Base-by-base conservation (phyloP, 176 grass and related monocot genomes). In the Ampelocalamus luodianensis region DNA sequence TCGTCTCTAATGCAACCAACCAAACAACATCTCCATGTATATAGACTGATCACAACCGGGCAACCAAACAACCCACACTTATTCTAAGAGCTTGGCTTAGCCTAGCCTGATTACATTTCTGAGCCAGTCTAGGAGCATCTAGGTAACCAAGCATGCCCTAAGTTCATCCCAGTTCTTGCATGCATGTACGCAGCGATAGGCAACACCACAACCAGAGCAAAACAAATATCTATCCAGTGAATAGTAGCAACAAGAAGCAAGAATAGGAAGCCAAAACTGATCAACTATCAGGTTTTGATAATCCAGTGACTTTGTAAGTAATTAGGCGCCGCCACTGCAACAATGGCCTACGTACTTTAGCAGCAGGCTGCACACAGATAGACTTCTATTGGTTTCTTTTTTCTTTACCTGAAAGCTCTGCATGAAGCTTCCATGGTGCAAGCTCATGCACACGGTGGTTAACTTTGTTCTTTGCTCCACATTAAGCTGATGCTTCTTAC, bases 371-470 rank as follows among this genome's bases (percentile, higher is more conserved):
- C 51, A 3, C 18, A 23, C 3, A 39, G 51, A 58, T 49, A 37
- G 10, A 13, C 10, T 39, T 38, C 54, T 43, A 9, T 68, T 81
- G 79, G 48, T 39, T 62, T 86, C 20, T 70, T 40, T 22, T 40
- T 37, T 44, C 12, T 34, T 24, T 71, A 17, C 58, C 68, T 26
- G 58, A 60, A 49, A 79, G 76, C 76, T 86, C 29, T 59, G 34
- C 43, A 51, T 53, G 85, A 80, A 80, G 67, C 55, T 86, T 80
- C 77, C 58, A 80, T 78, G 65, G 22, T 22, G 72, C 72, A 56
- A 39, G 22, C 20, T 48, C 37, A 15, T 71, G 53, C 39, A 34
- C n/a, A 45, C 58, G 65, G 32, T 6, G 77, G 23, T 4, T 12
- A 74, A 9, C 59, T 62, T 54, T 68, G 37, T 36, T 68, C 18